phyloP scores from a whole-genome alignment of 2,329 filamentous ascomycete species.

The Monosporascus sp. region DNA sequence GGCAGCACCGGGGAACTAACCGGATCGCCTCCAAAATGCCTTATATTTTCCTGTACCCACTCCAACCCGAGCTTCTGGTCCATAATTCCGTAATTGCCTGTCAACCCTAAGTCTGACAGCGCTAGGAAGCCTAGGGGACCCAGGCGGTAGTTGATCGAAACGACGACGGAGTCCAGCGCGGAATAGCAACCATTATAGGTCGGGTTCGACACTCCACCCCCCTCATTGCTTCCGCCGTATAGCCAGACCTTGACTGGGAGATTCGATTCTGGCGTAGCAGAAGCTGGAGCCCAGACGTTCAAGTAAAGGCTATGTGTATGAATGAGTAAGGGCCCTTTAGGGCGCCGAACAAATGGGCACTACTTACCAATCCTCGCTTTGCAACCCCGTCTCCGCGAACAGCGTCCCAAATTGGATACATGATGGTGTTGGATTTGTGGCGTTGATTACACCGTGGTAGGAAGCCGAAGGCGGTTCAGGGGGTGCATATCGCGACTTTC shows the following conservation, averaged over 20 bases:
- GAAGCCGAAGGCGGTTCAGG: constrained; percentile 8
- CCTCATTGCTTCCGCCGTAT: constrained; percentile 18
- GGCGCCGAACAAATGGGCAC: neutral
- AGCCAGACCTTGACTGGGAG: constrained; percentile 23
- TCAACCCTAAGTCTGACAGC: constrained; percentile 32
- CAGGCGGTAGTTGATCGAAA: constrained; percentile 34
- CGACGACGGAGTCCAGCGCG: constrained; percentile 19
- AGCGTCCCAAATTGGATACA: constrained; percentile 12
- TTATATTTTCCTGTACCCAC: constrained; percentile 46
- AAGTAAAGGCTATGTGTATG: constrained; percentile 13
- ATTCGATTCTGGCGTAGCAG: constrained; percentile 11
- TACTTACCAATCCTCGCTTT: constrained; percentile 15
- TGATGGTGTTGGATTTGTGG: constrained; percentile 7
- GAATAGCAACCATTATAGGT: constrained; percentile 19
- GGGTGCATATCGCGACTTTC: constrained; percentile 12
- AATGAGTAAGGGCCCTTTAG: neutral
- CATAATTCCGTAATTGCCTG: constrained; percentile 44
- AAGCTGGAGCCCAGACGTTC: constrained; percentile 13
- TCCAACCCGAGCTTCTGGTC: constrained; percentile 44
- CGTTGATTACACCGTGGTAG: constrained; percentile 8
- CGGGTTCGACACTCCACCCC: constrained; percentile 17
- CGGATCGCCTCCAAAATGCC: constrained; percentile 38
- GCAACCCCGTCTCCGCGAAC: constrained; percentile 7
- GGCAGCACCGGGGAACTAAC: constrained; percentile 7
- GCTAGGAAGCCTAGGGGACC: constrained; percentile 45